phyloP scores from a whole-genome alignment of 805 yeast genomes.

The Diddensiella caesifluorescens region DNA sequence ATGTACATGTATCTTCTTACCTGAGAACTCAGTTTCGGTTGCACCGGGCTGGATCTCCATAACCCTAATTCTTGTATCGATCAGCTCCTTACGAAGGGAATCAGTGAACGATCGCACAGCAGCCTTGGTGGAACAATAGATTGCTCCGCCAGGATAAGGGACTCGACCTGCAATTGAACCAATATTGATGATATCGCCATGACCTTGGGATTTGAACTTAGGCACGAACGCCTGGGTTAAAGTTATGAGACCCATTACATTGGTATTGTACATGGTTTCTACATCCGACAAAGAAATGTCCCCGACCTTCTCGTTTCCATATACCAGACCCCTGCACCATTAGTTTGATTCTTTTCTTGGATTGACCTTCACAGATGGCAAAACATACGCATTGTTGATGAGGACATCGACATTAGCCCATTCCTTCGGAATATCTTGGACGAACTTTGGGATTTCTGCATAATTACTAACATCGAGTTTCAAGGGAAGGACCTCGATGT shows the following conservation, averaged over 20 bases:
- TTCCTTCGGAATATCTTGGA: slow-evolving; percentile 48
- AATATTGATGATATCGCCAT: slow-evolving; percentile 54
- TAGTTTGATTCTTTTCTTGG: background rate
- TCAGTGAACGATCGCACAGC: slow-evolving; percentile 54
- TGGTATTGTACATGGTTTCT: slow-evolving; percentile 73
- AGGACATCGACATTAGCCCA: slow-evolving; percentile 55
- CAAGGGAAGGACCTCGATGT: slow-evolving; percentile 41
- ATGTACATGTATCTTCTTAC: slow-evolving; percentile 15
- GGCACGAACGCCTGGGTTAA: slow-evolving; percentile 77
- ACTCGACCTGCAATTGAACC: slow-evolving; percentile 71
- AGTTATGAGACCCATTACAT: slow-evolving; percentile 79
- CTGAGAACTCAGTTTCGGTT: slow-evolving; percentile 72
- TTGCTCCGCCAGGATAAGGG: slow-evolving; percentile 65
- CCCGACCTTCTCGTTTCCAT: slow-evolving; percentile 76
- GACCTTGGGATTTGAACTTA: slow-evolving; percentile 62
- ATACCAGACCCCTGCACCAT: slow-evolving; percentile 45
- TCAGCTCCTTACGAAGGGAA: slow-evolving; percentile 65
- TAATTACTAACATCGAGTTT: slow-evolving; percentile 54
- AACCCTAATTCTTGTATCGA: slow-evolving; percentile 63
- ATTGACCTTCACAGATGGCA: background rate
- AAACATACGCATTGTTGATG: slow-evolving; percentile 51
- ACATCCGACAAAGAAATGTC: slow-evolving; percentile 58
- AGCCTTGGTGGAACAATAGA: slow-evolving; percentile 66
- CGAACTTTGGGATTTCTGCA: slow-evolving; percentile 47
- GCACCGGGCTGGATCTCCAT: slow-evolving; percentile 75